Evolutionary conservation across 176 grass and related monocot species (phyloP), one percentile per base, ranked within the genome.

Genomic region (Avena sativa): DNA sequence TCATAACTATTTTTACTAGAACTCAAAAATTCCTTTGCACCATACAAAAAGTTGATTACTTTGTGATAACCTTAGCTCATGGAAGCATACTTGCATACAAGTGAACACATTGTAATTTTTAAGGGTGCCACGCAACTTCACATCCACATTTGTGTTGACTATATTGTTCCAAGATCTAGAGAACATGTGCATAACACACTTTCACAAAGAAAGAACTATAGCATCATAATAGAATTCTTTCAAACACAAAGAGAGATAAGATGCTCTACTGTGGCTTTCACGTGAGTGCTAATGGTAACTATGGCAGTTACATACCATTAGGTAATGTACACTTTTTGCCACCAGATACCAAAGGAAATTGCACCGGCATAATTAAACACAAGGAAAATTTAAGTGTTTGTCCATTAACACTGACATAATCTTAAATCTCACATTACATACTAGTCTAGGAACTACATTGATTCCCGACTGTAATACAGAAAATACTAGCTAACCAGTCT

Each of bases 21-120:
- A 26, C 15, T 76, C 20, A 55, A 63, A 51, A 66, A 77, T 88
- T 77, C 34, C 21, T 88, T 58, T 82, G 59, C 16, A 32, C 17
- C 34, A 44, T 59, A 83, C 53, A 83, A 76, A 58, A 56, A 17
- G 38, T 60, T 48, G 60, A 55, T 28, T 57, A 43, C 8, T 79
- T 86, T 11, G 0, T 63, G 77, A 62, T 73, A 62, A 70, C 66
- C 40, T 61, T 14, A 76, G 28, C 50, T 14, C 28, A 57, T 20
- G 32, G 12, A 75, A 79, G 30, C 59, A 13, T 66, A 7, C 74
- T 58, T 81, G 40, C 71, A 67, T 46, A 28, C 38, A 82, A 21
- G 8, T 34, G 71, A 51, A 87, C 38, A 87, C 58, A 50, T 50
- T 50, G 9, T 66, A 13, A 63, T 30, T 43, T 62, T 44, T 30